Evolutionary conservation across 1,284 basidiomycete genomes (phyloP).

Genomic region (Moesziomyces sp.): DNA sequence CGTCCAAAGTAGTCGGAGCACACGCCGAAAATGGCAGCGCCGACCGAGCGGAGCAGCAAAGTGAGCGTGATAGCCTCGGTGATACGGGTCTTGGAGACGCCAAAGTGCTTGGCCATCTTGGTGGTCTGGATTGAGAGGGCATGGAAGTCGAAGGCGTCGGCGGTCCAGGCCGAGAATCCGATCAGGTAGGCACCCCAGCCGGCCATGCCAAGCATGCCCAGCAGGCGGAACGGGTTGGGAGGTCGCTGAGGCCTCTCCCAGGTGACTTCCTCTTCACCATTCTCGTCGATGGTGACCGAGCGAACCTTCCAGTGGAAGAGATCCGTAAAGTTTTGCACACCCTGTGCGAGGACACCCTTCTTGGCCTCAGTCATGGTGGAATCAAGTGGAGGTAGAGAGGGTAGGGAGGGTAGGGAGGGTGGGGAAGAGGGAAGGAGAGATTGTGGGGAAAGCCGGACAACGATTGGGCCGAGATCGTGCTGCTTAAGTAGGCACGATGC

Average conservation of each 20-base stretch:
- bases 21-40: constrained; percentile 53
- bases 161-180: constrained; percentile 48
- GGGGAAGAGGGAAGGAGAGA: neutral
- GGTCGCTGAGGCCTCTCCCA: constrained; percentile 32
- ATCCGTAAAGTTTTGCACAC: constrained; percentile 43
- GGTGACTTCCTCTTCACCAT: constrained; percentile 38
- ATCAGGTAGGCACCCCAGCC: constrained; percentile 50
- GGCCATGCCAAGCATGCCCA: constrained; percentile 24
- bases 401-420: neutral
- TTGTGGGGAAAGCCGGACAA: too few species aligned
- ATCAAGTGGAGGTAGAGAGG: neutral
- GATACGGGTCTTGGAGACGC: constrained; percentile 47
- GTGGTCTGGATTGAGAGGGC: constrained; percentile 47
- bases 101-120: constrained; percentile 48
- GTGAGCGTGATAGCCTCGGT: constrained; percentile 51
- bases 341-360: constrained; percentile 34
- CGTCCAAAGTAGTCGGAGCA: constrained; percentile 71
- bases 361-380: constrained; percentile 19
- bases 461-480: too few species aligned
- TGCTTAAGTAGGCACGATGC: too few species aligned
- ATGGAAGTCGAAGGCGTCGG: constrained; percentile 54
- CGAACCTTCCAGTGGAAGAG: constrained; percentile 47
- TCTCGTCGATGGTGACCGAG: constrained; percentile 32
- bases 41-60: constrained; percentile 46
- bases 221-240: constrained; percentile 38